These are phyloP conservation scores for Papiliotrema fonsecae DNA, from an alignment of 1,284 basidiomycete genomes.

Conservation along the genomic window DNA sequence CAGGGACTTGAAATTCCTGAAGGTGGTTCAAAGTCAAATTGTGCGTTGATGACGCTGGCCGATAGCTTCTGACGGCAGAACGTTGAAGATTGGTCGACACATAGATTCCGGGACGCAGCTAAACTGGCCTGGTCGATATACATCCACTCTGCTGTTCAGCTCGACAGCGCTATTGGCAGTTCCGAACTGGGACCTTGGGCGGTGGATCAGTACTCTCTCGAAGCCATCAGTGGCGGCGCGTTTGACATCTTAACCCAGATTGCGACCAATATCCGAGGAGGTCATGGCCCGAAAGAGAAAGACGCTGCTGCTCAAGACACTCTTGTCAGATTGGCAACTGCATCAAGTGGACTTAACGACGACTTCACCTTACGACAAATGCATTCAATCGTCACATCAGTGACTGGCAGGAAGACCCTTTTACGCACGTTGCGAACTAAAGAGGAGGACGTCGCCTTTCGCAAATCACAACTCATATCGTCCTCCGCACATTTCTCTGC, in stretches of 20 bases:
- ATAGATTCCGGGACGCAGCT: constrained; percentile 69
- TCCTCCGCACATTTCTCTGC: constrained; percentile 64
- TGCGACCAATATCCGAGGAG: constrained; percentile 44
- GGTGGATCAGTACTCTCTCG: constrained; percentile 73
- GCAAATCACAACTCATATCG: constrained; percentile 44
- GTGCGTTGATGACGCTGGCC: constrained; percentile 12
- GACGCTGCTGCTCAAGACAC: too few species aligned
- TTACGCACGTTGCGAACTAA: constrained; percentile 85
- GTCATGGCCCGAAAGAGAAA: too few species aligned
- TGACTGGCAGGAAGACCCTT: constrained; percentile 76
- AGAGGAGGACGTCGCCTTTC: constrained; percentile 74
- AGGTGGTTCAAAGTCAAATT: constrained; percentile 28
- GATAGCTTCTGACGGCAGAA: constrained; percentile 18
- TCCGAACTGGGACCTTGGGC: constrained; percentile 70
- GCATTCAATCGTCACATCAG: constrained; percentile 66
- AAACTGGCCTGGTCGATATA: constrained; percentile 84
- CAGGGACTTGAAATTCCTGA: constrained; percentile 33
- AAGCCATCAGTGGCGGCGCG: constrained; percentile 73
- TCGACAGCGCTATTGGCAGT: constrained; percentile 58
- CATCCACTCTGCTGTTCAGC: constrained; percentile 66
- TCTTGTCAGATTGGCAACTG: constrained; percentile 64
- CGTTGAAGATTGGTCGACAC: constrained; percentile 61
- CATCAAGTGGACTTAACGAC: constrained; percentile 44
- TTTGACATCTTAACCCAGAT: constrained; percentile 64
- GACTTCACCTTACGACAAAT: constrained; percentile 60